Conservation (phyloP, 495 filamentous ascomycete species). For the Neurospora sp. region DNA sequence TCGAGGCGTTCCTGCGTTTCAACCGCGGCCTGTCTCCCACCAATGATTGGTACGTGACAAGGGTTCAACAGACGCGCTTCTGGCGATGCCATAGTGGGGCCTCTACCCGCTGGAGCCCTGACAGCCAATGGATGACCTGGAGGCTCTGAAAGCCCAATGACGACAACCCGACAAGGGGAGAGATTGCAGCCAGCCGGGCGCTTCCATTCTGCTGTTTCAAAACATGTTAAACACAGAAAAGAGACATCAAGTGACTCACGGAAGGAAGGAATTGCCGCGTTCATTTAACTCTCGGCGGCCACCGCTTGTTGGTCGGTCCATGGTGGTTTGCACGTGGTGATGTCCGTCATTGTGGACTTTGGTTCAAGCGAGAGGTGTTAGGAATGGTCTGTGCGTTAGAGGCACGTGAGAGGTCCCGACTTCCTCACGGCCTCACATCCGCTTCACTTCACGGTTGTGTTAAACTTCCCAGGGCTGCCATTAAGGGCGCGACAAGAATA, state of each 20-base stretch:
- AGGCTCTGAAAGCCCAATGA: not conserved
- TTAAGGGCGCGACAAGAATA: not conserved
- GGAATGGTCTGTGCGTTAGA: not conserved
- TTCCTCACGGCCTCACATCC: not conserved
- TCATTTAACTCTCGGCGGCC: not conserved
- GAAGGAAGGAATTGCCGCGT: not conserved
- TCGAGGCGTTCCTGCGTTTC: not conserved
- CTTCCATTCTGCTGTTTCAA: not conserved
- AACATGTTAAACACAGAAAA: not conserved
- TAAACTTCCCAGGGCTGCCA: not conserved
- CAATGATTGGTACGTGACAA: not conserved
- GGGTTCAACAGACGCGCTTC: not conserved
- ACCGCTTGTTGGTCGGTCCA: not conserved
- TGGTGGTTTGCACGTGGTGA: not conserved
- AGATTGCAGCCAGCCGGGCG: not conserved
- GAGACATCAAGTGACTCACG: not conserved
- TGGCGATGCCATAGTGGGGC: not conserved
- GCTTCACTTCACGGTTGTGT: not conserved
- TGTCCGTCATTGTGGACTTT: not conserved
- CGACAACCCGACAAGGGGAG: not conserved
- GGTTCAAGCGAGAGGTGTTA: not conserved
- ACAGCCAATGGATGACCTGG: not conserved
- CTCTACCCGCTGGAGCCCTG: not conserved
- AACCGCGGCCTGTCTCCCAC: not conserved
- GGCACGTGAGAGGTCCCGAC: not conserved